Evolutionary conservation across 2,329 filamentous ascomycete species (phyloP).

Genomic region (Diplocarpon rosae): DNA sequence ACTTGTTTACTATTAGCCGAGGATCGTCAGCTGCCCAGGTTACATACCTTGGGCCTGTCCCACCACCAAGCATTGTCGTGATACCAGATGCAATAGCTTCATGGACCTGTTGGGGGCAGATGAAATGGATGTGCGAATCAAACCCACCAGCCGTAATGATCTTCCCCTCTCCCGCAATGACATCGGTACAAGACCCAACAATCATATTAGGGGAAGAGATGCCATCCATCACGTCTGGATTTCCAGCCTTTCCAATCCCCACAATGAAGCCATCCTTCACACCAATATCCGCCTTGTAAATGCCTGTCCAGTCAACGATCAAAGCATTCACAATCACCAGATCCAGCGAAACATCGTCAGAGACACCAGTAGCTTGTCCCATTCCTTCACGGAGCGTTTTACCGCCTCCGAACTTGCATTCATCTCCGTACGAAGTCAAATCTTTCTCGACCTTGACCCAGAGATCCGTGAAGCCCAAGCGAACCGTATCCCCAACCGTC

Average conservation of each 20-base stretch:
- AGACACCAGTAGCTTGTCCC: constrained; percentile 76
- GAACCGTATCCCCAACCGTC: constrained; percentile 75
- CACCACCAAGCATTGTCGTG: constrained; percentile 83
- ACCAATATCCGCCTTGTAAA: constrained; percentile 94
- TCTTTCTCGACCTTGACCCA: constrained; percentile 89
- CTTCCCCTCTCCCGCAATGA: constrained; percentile 80
- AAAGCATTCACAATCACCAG: constrained; percentile 83
- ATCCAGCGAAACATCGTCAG: constrained; percentile 64
- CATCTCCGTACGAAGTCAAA: constrained; percentile 74
- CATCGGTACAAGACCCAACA: constrained; percentile 80
- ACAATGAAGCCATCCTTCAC: constrained; percentile 80
- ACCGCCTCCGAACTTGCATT: constrained; percentile 90
- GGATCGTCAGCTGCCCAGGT: background rate
- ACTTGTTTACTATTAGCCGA: constrained; percentile 30
- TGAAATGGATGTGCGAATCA: constrained; percentile 87
- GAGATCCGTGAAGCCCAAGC: constrained; percentile 72
- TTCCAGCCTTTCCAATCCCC: constrained; percentile 88
- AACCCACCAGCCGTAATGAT: constrained; percentile 87
- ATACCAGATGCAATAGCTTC: constrained; percentile 79
- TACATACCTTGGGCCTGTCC: constrained; percentile 70
- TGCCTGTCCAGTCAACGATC: constrained; percentile 82
- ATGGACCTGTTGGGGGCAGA: constrained; percentile 83
- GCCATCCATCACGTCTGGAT: constrained; percentile 93
- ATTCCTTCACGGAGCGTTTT: constrained; percentile 93
- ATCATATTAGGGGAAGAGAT: constrained; percentile 64